Base-by-base conservation (phyloP, 2,329 filamentous ascomycete genomes). In the Penicillium sp. region DNA sequence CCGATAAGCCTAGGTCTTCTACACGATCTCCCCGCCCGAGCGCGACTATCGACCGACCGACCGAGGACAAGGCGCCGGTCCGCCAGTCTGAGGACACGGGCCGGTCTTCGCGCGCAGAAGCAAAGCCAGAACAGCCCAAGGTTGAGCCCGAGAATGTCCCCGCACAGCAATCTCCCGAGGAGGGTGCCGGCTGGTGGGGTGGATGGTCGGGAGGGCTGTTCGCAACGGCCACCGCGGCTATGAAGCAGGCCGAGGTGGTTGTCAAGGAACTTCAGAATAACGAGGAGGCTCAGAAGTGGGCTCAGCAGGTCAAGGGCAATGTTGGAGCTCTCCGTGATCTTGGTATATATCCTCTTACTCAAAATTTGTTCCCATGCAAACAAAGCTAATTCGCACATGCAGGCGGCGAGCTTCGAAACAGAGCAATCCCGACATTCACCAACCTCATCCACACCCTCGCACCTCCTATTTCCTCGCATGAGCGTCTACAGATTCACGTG, bases 231-330 rank as follows among this genome's bases (percentile, higher is more conserved):
- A 85, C 79, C 51, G 80, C 82, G 47, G 81, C 81, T 33, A 83
- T 95, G 76, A 96, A 95, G 79, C 90, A 93, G 73, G 93, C 94
- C 44, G 92, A 97, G 75, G 90, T 88, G 8, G 88, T 92, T 0
- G 92, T 96, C 61, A 96, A 93, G 72, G 91, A 97, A 74, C 92
- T 99, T 45, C 90, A 96, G 73, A 88, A 94, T 71, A 97, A 96
- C 67, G 91, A 97, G 70, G 94, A 99, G 73, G 94, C 93, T 49
- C 92, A 93, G 78, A 89, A 90, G 73, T 99, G 93, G 91, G 90
- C 92, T 1, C 90, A 96, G 50, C 93, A 97, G 72, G 89, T 97
- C 53, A 88, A 88, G 69, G 92, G 91, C 57, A 96, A 96, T 70
- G 89, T 95, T 46, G 89, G 88, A 42, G 86, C 86, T 31, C 78